Evolutionary conservation across 768 basidiomycete genomes (phyloP).

Genomic region (Floccularia luteovirens): DNA sequence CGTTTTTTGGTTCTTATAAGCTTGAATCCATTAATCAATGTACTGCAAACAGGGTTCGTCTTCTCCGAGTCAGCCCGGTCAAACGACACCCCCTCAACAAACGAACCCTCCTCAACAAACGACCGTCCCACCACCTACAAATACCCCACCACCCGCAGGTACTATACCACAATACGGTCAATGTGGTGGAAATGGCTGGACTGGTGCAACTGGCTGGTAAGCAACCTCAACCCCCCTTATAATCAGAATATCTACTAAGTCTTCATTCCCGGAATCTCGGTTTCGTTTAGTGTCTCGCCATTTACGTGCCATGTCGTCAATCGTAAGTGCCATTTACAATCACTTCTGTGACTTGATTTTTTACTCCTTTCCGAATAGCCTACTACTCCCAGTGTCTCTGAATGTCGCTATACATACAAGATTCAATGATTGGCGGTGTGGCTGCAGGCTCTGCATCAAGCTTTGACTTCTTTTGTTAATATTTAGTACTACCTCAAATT

Average conservation of each 20-base stretch:
- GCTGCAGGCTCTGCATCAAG: too few species aligned
- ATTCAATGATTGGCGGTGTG: too few species aligned
- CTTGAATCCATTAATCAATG: background rate
- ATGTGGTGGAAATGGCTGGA: conserved; percentile 33
- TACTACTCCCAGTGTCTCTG: conserved; percentile 31
- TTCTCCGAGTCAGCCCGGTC: background rate
- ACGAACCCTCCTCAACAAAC: conserved; percentile 1
- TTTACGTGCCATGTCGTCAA: conserved; percentile 27
- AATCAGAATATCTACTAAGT: background rate
- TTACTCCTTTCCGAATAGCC: conserved; percentile 10
- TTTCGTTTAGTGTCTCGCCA: conserved; percentile 20
- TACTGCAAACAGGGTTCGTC: background rate
- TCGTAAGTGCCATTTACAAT: conserved; percentile 13
- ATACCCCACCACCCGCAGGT: conserved; percentile 13
- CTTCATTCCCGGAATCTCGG: background rate
- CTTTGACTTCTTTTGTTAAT: too few species aligned
- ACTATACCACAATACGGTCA: conserved; percentile 31
- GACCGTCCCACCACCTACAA: conserved; percentile 10
- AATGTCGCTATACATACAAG: conserved; percentile 3
- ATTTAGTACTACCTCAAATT: too few species aligned
- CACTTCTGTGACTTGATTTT: background rate
- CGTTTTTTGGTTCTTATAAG: background rate
- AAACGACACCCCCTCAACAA: background rate
- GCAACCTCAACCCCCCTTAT: too few species aligned
- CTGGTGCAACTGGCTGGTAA: conserved; percentile 30